Conservation (phyloP, 768 basidiomycete species). For the Cystobasidium ongulense region DNA sequence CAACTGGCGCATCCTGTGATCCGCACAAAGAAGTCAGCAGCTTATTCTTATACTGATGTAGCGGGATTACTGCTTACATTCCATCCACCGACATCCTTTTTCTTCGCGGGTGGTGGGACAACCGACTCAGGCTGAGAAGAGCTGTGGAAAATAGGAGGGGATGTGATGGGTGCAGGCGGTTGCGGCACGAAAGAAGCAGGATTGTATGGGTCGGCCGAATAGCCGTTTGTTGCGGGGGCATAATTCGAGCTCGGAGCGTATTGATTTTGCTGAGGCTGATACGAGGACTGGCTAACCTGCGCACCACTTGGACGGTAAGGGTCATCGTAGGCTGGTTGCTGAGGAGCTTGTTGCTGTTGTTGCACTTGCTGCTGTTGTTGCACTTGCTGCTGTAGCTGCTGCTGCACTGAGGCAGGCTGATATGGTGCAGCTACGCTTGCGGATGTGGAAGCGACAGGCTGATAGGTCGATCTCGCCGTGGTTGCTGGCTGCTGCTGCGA, state of each 20-base stretch:
- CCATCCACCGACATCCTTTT: slow-evolving; percentile 69
- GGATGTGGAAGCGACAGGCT: slow-evolving; percentile 5
- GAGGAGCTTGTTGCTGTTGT: neutral
- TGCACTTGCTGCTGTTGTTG: neutral
- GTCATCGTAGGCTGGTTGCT: slow-evolving; percentile 20
- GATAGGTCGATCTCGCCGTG: neutral
- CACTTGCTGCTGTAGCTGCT: neutral
- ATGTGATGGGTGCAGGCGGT: neutral
- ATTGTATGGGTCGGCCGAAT: slow-evolving; percentile 7
- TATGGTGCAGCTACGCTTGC: neutral
- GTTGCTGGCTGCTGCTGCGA: slow-evolving; percentile 4
- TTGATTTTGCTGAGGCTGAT: slow-evolving; percentile 32
- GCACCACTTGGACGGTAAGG: slow-evolving; percentile 39
- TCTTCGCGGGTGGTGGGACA: slow-evolving; percentile 51
- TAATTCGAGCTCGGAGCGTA: slow-evolving; percentile 1
- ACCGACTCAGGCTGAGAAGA: slow-evolving; percentile 51
- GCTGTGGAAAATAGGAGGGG: neutral
- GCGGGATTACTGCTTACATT: slow-evolving; percentile 63
- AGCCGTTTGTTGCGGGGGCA: slow-evolving; percentile 9
- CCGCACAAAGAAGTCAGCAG: slow-evolving; percentile 44
- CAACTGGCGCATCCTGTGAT: slow-evolving; percentile 15
- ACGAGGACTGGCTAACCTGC: slow-evolving; percentile 29
- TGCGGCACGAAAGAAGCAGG: slow-evolving; percentile 30
- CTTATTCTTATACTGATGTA: slow-evolving; percentile 14
- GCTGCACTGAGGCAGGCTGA: neutral